These are phyloP conservation scores for Phialemonium atrogriseum DNA, from an alignment of 2,329 filamentous ascomycete species.

Conservation along the genomic window DNA sequence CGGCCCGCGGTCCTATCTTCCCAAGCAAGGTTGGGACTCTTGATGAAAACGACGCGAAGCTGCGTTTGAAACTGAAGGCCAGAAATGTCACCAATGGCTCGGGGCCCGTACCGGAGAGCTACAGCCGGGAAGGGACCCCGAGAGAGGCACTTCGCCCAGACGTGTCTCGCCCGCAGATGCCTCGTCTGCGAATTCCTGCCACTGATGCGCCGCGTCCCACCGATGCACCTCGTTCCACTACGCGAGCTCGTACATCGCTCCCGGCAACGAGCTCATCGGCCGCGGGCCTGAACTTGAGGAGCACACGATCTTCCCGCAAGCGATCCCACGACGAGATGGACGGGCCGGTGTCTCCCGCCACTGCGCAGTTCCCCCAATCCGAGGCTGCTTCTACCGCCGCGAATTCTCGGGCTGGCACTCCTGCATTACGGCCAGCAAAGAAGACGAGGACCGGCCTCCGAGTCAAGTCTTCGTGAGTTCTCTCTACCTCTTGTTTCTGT, in stretches of 20 bases:
- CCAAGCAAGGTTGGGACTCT: conserved; percentile 16
- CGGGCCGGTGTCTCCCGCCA: conserved; percentile 42
- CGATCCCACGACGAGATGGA: conserved; percentile 47
- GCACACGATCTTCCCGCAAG: conserved; percentile 42
- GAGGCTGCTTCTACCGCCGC: conserved; percentile 35
- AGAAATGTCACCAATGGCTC: conserved; percentile 25
- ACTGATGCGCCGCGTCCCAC: no score
- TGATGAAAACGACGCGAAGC: conserved; percentile 16
- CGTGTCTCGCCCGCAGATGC: no score
- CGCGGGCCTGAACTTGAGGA: no score
- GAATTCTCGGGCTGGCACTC: conserved; percentile 53
- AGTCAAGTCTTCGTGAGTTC: conserved; percentile 61
- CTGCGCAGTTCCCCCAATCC: conserved; percentile 39
- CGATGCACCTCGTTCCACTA: no score
- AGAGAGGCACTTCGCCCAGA: no score
- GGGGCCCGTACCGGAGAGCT: conserved; percentile 27
- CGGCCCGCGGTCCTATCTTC: conserved; percentile 9
- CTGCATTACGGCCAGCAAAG: conserved; percentile 48
- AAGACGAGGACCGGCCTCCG: conserved; percentile 54
- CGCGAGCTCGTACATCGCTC: no score
- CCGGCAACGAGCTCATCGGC: no score
- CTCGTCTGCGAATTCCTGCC: no score
- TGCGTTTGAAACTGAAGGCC: conserved; percentile 18
- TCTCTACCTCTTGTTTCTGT: conserved; percentile 7
- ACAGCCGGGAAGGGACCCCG: conserved; percentile 21